A percentile compares a stretch with the other conserved stretches of the same genome.
phyloP scores from a whole-genome alignment of 2,329 filamentous ascomycete species.

The Talaromyces sp. region DNA sequence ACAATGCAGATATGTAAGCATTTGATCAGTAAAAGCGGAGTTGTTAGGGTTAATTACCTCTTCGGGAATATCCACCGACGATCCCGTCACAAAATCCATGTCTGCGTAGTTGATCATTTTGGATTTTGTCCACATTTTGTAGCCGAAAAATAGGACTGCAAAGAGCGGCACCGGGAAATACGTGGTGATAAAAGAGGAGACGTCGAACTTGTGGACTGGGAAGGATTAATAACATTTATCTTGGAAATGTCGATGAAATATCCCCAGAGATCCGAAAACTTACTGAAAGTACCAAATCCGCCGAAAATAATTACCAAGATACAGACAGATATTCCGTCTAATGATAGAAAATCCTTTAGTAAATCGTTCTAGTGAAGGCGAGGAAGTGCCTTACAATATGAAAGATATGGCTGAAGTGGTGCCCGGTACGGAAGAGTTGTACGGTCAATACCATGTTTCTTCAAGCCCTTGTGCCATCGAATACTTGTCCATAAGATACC shows the following conservation, averaged over 20 bases:
- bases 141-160: conserved; percentile 17
- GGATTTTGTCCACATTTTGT: conserved; percentile 17
- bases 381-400: conserved; percentile 40
- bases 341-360: neutral
- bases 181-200: conserved; percentile 19
- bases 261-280: neutral
- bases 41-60: conserved; percentile 7
- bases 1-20: neutral
- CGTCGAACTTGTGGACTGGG: conserved; percentile 15
- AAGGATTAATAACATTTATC: neutral
- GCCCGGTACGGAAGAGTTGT: conserved; percentile 13
- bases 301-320: conserved; percentile 20
- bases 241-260: too few relatives aligned
- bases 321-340: conserved; percentile 17
- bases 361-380: conserved; percentile 5
- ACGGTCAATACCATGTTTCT: conserved; percentile 19
- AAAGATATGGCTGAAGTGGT: conserved; percentile 57
- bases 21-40: too few relatives aligned
- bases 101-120: conserved; percentile 16
- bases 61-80: conserved; percentile 16
- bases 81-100: conserved; percentile 19
- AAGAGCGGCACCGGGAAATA: conserved; percentile 20
- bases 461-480: conserved; percentile 20
- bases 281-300: conserved; percentile 20
- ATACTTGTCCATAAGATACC: conserved; percentile 15